Evolutionary conservation across 306 rosid species (phyloP), one percentile per base, ranked within the genome.

Genomic region (Lathyrus sativus): DNA sequence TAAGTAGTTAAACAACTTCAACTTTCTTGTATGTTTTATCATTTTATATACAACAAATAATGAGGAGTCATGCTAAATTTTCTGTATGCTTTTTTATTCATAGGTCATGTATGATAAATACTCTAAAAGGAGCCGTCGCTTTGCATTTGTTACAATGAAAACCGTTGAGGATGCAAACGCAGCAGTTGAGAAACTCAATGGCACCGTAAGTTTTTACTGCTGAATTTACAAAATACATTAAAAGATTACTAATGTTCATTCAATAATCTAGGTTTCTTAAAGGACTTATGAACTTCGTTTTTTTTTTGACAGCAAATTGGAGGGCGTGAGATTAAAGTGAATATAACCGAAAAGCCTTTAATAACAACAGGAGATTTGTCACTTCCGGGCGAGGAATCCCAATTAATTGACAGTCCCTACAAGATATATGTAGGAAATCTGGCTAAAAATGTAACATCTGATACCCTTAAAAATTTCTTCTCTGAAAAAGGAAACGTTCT

Each of bases 101-200:
- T 74, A 93, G 98, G 98, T 93, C 49, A 90, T 90, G 97, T 88
- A 84, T 76, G 97, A 90, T 61, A 93, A 93, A 73, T 93, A 90
- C 82, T 90, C 97, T 43, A 87, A 89, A 63, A 82, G 95, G 82
- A 93, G 97, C 67, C 96, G 98, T 1, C 89, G 98, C 45, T 93
- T 93, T 78, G 98, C 89, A 41, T 93, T 93, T 79, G 97, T 85
- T 35, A 84, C 85, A 0, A 80, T 84, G 85, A 88, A 78, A 87
- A 85, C 96, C 0, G 84, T 86, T 70, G 97, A 90, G 42, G 98
- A 90, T 71, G 98, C 98, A 67, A 88, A 79, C 73, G 81, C 85
- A 38, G 89, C 65, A 42, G 48, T 76, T 56, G 98, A 93, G 83
- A 93, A 93, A 76, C 88, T 93, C 60, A 90, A 90, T 45, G 98